A percentile compares a stretch with the other conserved stretches of the same genome.
Conservation (phyloP, 169 alveolate species). For the Babesia ovis region DNA sequence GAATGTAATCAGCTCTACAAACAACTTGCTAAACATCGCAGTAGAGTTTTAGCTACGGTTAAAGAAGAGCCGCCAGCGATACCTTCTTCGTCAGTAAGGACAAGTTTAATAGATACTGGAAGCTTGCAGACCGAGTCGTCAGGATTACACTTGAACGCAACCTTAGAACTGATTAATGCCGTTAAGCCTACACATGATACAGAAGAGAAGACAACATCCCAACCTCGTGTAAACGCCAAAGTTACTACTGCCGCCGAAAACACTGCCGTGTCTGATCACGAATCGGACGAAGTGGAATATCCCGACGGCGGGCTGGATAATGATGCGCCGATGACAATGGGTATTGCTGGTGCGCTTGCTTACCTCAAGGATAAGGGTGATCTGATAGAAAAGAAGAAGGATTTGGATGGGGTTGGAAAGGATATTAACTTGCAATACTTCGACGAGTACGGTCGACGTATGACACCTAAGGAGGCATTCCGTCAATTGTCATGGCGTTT, state of each 20-base stretch:
- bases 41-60: background rate
- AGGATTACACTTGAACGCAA: slow-evolving; percentile 47
- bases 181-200: slow-evolving; percentile 48
- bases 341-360: slow-evolving; percentile 73
- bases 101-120: slow-evolving; percentile 29
- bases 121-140: background rate
- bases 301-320: slow-evolving; percentile 34
- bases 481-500: slow-evolving; percentile 73
- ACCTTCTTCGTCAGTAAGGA: background rate
- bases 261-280: background rate
- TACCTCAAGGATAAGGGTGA: slow-evolving; percentile 77
- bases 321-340: slow-evolving; percentile 66
- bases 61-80: background rate
- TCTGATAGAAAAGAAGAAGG: slow-evolving; percentile 62
- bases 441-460: slow-evolving; percentile 70
- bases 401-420: slow-evolving; percentile 59
- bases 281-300: background rate
- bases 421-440: slow-evolving; percentile 71
- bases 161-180: slow-evolving; percentile 45
- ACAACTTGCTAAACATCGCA: slow-evolving; percentile 49
- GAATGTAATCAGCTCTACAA: slow-evolving; percentile 53
- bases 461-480: slow-evolving; percentile 81
- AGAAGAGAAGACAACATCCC: background rate
- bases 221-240: background rate
- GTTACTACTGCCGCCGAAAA: background rate